Conservation (phyloP, 805 yeast species). For the Myxozyma vanderwaltii region DNA sequence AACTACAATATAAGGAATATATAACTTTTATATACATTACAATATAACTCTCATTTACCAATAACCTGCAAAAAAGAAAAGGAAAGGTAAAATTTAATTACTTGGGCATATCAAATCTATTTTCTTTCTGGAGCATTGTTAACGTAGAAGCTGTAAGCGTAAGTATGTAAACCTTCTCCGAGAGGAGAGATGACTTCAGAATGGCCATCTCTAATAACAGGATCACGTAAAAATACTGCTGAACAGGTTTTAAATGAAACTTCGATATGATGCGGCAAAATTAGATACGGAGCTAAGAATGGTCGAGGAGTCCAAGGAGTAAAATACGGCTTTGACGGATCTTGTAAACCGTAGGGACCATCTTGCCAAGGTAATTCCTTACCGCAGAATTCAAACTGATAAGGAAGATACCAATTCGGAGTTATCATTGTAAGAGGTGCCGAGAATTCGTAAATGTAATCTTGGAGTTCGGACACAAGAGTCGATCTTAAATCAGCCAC, state of each 20-base stretch:
- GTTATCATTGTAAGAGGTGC: slow-evolving; percentile 33
- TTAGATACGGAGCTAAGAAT: slow-evolving; percentile 87
- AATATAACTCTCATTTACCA: too few relatives aligned
- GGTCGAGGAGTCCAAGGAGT: slow-evolving; percentile 98
- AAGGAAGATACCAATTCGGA: slow-evolving; percentile 32
- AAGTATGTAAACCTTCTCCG: slow-evolving; percentile 76
- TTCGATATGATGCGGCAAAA: slow-evolving; percentile 90
- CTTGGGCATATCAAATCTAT: slow-evolving; percentile 7
- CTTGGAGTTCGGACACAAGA: slow-evolving; percentile 8
- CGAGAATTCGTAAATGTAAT: slow-evolving; percentile 10
- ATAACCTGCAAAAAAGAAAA: too few relatives aligned
- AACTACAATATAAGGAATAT: too few relatives aligned
- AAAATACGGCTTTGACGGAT: slow-evolving; percentile 78
- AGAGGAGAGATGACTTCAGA: slow-evolving; percentile 94
- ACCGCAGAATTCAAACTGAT: slow-evolving; percentile 30
- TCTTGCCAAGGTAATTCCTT: slow-evolving; percentile 72
- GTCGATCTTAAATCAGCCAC: background rate
- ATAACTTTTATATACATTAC: too few relatives aligned
- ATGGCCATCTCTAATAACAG: slow-evolving; percentile 95
- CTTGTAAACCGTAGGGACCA: slow-evolving; percentile 75
- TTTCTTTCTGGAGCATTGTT: slow-evolving; percentile 71
- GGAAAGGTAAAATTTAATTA: too few relatives aligned
- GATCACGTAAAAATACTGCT: slow-evolving; percentile 95
- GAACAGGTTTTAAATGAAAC: slow-evolving; percentile 89
- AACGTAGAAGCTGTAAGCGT: slow-evolving; percentile 92